Base-by-base conservation (phyloP, 352 stramenopile species). In the Phytopythium delawarense region DNA sequence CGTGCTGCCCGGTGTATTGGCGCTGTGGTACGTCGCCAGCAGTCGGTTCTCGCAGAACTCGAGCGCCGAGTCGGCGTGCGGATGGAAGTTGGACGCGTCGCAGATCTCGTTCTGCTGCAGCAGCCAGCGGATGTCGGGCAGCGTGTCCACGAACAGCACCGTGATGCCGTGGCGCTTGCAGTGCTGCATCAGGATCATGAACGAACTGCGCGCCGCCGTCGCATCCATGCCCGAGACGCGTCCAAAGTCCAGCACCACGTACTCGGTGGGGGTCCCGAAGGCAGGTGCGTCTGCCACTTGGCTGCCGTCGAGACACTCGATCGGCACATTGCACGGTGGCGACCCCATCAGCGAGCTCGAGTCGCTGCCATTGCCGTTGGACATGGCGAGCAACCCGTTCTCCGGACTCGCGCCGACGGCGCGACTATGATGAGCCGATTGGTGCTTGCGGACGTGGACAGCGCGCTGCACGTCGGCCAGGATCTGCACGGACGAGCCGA, bases 231-330 rank as follows among this genome's bases (percentile, higher is more conserved):
- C 89, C 20, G 88, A 92, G 35, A 96, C 89, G 44, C 79, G 84
- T 20, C 66, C 84, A 59, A 97, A 97, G 56, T 97, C 88, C 73
- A 97, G 88, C 25, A 97, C 85, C n/a, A 97, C 71, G 59, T 86
- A 93, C 66, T 91, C 73, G 2, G 86, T 92, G 1, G 83, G 79
- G 9, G 53, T 59, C 34, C 34, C 34, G 2, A 59, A 25, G 20
- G 5, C 53, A 2, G n/a, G 9, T 2, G 4, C 53, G 18, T 49
- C 21, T 7, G 32, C 12, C 34, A 58, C 32, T n/a, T 42, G 32
- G 6, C 73, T 91, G n/a, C 84, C 87, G 60, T 93, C 82, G 1
- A 94, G 69, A 55, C 81, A 91, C 57, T 87, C 66, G 34, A 96
- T 76, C 8, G 75, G 76, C 25, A 91, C 79, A 39, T 87, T 72